phyloP scores from a whole-genome alignment of 83 land plant species.

The Thuja plicata region DNA sequence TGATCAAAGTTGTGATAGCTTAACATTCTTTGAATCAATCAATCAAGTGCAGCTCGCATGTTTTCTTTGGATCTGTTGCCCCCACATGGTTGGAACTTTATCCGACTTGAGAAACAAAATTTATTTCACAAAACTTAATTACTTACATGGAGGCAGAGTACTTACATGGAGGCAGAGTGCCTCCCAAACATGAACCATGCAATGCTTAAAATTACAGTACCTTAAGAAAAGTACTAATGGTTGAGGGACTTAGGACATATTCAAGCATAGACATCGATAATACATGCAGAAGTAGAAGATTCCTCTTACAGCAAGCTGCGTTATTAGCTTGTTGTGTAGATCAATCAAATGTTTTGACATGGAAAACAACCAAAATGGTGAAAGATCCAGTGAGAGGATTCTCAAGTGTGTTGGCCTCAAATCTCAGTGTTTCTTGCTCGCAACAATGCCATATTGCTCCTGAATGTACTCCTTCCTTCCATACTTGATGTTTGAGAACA shows the following conservation, averaged over 20 bases:
- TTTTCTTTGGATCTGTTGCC: too few relatives aligned
- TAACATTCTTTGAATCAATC: too few relatives aligned
- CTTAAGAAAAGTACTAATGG: background rate
- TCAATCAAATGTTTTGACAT: background rate
- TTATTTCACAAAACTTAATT: too few relatives aligned
- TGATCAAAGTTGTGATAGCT: too few relatives aligned
- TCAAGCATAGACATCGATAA: background rate
- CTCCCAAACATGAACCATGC: background rate
- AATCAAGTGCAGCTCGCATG: too few relatives aligned
- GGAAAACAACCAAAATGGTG: background rate
- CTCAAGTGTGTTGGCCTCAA: background rate
- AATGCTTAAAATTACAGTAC: background rate
- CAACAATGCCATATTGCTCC: constrained; percentile 32
- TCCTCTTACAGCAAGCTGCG: background rate
- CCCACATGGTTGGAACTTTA: too few relatives aligned
- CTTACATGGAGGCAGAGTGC: too few relatives aligned
- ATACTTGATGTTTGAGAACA: constrained; percentile 58
- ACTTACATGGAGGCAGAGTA: too few relatives aligned
- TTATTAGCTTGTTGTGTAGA: background rate
- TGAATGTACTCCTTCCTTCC: constrained; percentile 70
- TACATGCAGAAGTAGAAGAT: background rate
- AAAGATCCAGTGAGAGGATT: background rate
- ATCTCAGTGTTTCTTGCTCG: constrained; percentile 42
- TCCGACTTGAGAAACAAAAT: too few relatives aligned
- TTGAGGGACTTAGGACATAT: background rate